Evolutionary conservation across 441 rosid genomes (phyloP).

Genomic region (Euphorbia celastroides): DNA sequence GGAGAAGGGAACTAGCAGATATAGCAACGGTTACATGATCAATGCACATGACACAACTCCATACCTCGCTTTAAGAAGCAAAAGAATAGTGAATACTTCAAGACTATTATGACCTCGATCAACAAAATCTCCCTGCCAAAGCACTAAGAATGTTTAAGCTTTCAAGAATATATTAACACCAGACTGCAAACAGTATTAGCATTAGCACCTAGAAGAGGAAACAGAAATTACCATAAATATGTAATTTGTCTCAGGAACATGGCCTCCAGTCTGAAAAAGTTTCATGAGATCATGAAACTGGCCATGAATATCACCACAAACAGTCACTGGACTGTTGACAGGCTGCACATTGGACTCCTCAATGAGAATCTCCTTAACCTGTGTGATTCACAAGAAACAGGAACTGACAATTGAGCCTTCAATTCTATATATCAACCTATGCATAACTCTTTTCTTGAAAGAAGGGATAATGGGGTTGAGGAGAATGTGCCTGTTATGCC

Average conservation of each 20-base stretch:
- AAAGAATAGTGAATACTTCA: conserved; percentile 96
- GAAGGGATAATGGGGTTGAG: neutral
- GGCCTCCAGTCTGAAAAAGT: conserved; percentile 98
- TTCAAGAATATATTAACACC: neutral
- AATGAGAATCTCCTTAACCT: conserved; percentile 95
- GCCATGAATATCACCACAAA: conserved; percentile 98
- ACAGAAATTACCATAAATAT: conserved; percentile 69
- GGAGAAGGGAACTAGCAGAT: neutral
- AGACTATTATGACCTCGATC: conserved; percentile 99
- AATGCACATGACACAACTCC: neutral
- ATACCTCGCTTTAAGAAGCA: conserved; percentile 99
- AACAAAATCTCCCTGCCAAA: conserved; percentile 87
- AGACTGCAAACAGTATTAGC: neutral
- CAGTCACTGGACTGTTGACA: conserved; percentile 98
- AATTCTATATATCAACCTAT: neutral
- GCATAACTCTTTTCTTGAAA: neutral
- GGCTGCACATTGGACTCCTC: conserved; percentile 99
- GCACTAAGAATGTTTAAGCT: conserved; percentile 7
- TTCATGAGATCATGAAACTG: conserved; percentile 99
- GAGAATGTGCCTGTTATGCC: neutral
- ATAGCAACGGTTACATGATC: neutral
- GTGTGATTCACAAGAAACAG: conserved; percentile 2
- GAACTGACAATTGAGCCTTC: neutral
- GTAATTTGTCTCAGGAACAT: conserved; percentile 97
- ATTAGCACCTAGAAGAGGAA: neutral